These are phyloP conservation scores for Fusarium haematococcum DNA, from an alignment of 2,329 filamentous ascomycete genomes.

Conservation along the genomic window DNA sequence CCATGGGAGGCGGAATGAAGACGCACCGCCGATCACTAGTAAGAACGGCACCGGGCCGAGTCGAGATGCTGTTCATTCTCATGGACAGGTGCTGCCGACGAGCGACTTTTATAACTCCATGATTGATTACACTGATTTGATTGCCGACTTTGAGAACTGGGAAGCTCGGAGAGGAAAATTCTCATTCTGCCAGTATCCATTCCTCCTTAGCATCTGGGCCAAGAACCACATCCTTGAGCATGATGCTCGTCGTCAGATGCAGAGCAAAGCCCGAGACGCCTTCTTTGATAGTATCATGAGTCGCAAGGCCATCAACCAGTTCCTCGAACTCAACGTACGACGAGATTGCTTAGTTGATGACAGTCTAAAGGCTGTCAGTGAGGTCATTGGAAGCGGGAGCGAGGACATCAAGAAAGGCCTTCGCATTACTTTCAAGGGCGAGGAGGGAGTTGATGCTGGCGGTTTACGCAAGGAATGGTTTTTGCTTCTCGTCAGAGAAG, in stretches of 20 bases:
- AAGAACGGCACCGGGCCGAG: slow-evolving; percentile 42
- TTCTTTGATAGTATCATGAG: slow-evolving; percentile 92
- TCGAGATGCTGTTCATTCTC: slow-evolving; percentile 48
- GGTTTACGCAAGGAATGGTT: slow-evolving; percentile 97
- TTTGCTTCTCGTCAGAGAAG: slow-evolving; percentile 84
- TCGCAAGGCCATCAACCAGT: slow-evolving; percentile 78
- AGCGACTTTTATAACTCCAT: slow-evolving; percentile 90
- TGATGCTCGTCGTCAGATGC: slow-evolving; percentile 90
- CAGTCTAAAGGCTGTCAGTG: slow-evolving; percentile 85
- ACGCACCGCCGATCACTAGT: slow-evolving; percentile 23
- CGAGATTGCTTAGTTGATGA: slow-evolving; percentile 90
- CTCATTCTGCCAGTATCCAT: slow-evolving; percentile 92
- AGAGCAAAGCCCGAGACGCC: slow-evolving; percentile 85
- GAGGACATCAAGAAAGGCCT: slow-evolving; percentile 93
- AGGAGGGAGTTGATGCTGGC: slow-evolving; percentile 92
- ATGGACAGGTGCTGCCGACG: slow-evolving; percentile 78
- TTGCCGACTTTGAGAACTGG: slow-evolving; percentile 90
- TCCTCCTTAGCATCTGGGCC: slow-evolving; percentile 90
- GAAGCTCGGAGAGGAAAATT: slow-evolving; percentile 80
- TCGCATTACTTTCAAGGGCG: slow-evolving; percentile 85
- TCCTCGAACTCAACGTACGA: slow-evolving; percentile 81
- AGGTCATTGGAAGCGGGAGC: slow-evolving; percentile 81
- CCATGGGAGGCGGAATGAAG: slow-evolving; percentile 51
- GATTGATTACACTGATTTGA: slow-evolving; percentile 86
- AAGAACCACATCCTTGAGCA: slow-evolving; percentile 93